These are phyloP conservation scores for Suhomyces taliae DNA, from an alignment of 1,139 yeast species.

Conservation along the genomic window DNA sequence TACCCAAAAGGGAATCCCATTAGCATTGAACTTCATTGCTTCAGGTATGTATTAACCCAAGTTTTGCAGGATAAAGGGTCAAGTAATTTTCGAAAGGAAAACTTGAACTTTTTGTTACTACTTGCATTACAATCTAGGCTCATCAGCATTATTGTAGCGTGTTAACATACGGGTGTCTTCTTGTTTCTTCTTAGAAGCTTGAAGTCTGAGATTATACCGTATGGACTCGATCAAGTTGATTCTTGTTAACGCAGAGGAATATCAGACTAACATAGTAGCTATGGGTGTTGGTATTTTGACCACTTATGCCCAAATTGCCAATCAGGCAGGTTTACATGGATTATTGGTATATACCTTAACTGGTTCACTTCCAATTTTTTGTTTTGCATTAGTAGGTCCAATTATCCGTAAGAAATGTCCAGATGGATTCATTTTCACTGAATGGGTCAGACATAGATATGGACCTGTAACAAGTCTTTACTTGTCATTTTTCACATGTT, in stretches of 20 bases:
- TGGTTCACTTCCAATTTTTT: conserved; percentile 80
- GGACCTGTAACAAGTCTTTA: conserved; percentile 74
- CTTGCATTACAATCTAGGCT: too few relatives aligned
- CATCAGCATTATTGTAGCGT: background rate
- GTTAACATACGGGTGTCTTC: conserved; percentile 50
- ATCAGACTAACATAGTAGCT: conserved; percentile 38
- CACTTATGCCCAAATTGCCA: conserved; percentile 85
- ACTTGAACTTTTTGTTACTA: too few relatives aligned
- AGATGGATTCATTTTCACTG: conserved; percentile 89
- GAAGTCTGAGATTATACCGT: conserved; percentile 75
- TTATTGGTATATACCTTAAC: conserved; percentile 76
- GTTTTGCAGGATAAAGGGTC: too few relatives aligned
- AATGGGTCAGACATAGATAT: conserved; percentile 85
- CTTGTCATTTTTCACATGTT: conserved; percentile 75
- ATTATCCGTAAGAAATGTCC: conserved; percentile 77
- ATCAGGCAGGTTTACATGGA: conserved; percentile 85
- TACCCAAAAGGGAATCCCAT: conserved; percentile 76
- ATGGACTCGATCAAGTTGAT: conserved; percentile 81
- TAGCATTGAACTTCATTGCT: conserved; percentile 83
- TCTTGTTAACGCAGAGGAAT: conserved; percentile 40
- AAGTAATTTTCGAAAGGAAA: too few relatives aligned
- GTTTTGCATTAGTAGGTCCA: conserved; percentile 84
- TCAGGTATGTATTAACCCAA: conserved; percentile 62
- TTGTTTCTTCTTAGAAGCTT: conserved; percentile 18
- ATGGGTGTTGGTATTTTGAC: conserved; percentile 90